These are phyloP conservation scores for Tubosaeta sp. DNA, from an alignment of 768 basidiomycete genomes.

Conservation along the genomic window DNA sequence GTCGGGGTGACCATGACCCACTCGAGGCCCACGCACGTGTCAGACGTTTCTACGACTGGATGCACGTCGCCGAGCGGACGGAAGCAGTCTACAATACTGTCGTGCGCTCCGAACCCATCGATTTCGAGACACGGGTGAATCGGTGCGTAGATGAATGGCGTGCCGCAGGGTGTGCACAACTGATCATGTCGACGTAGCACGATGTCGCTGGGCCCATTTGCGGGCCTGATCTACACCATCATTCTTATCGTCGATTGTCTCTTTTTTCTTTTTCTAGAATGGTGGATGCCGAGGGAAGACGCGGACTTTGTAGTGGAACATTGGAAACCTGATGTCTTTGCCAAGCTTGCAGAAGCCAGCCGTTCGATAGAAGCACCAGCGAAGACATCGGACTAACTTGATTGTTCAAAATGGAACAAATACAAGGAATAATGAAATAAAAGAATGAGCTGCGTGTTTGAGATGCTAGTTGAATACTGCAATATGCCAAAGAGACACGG, in stretches of 20 bases:
- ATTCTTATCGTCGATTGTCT: constrained; percentile 83
- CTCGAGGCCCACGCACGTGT: constrained; percentile 71
- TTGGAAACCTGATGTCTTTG: constrained; percentile 46
- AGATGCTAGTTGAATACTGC: constrained; percentile 1
- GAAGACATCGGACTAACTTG: neutral
- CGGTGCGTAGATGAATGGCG: constrained; percentile 44
- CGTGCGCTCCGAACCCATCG: constrained; percentile 53
- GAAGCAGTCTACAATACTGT: constrained; percentile 79
- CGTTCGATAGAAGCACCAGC: neutral
- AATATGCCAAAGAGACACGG: constrained; percentile 3
- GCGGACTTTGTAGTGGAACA: constrained; percentile 69
- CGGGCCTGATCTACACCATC: constrained; percentile 82
- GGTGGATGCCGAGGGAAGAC: constrained; percentile 72
- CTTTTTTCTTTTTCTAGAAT: constrained; percentile 60
- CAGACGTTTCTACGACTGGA: constrained; percentile 85
- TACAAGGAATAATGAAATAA: constrained; percentile 21
- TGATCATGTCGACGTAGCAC: constrained; percentile 44
- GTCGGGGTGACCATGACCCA: constrained; percentile 68
- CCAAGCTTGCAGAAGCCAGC: constrained; percentile 11
- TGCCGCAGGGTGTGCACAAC: neutral
- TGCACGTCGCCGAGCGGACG: constrained; percentile 70
- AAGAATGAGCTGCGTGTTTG: constrained; percentile 2
- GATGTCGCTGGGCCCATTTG: constrained; percentile 71
- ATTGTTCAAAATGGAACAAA: constrained; percentile 6
- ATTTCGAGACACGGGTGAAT: constrained; percentile 73